Conservation (phyloP, 768 basidiomycete genomes). For the Tulasnella sp. region DNA sequence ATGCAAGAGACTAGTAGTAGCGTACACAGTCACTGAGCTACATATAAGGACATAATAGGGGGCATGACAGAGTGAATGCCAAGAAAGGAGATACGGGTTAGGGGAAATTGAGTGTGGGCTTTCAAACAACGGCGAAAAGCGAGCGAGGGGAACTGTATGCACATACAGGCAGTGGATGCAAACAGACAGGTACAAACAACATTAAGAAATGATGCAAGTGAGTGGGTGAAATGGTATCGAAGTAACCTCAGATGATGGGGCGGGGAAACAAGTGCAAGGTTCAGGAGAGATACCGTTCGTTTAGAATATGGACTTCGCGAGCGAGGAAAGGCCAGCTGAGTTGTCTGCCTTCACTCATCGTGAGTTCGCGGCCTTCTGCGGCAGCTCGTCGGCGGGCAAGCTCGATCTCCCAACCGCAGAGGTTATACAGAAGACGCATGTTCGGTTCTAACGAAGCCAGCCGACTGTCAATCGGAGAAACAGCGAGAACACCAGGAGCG, state of each 20-base stretch:
- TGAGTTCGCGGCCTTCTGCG: constrained; percentile 24
- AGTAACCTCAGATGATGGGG: constrained; percentile 5
- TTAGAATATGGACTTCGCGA: constrained; percentile 80
- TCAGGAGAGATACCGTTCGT: constrained; percentile 71
- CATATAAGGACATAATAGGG: neutral
- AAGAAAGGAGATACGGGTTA: neutral
- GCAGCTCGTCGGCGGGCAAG: constrained; percentile 69
- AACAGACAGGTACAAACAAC: constrained; percentile 2
- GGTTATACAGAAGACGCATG: constrained; percentile 91
- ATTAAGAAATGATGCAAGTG: neutral
- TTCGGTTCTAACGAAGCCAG: constrained; percentile 67
- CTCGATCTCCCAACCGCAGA: constrained; percentile 92
- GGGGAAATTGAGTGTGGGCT: neutral
- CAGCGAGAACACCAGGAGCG: constrained; percentile 1
- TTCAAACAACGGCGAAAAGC: neutral
- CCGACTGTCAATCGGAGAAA: neutral
- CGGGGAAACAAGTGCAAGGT: neutral
- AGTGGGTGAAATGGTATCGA: constrained; percentile 2
- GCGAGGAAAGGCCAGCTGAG: constrained; percentile 85
- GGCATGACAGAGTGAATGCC: neutral
- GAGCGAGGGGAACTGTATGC: constrained; percentile 5
- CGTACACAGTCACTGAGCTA: constrained; percentile 1
- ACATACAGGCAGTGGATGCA: neutral
- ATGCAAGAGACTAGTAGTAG: neutral
- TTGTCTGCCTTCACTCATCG: constrained; percentile 61